Percentiles rank a stretch among this genome's conserved stretches.
Evolutionary conservation across 441 rosid genomes (phyloP).

Genomic region (Kokia cookei): DNA sequence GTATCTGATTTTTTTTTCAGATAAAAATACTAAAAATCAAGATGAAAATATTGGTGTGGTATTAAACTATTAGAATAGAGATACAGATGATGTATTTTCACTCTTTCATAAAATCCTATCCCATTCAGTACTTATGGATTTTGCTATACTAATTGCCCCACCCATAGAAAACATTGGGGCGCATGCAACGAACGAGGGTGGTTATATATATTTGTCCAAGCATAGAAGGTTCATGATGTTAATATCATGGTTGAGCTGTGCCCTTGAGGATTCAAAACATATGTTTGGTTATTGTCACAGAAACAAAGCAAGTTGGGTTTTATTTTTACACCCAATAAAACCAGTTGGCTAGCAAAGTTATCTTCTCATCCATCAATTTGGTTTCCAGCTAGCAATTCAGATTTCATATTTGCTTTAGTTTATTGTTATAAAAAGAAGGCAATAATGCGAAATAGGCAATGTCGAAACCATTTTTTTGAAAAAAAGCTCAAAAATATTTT

Average conservation of each 20-base stretch:
- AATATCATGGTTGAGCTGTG: background rate
- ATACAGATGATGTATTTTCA: too few species aligned
- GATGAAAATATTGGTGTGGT: too few species aligned
- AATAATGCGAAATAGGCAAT: too few species aligned
- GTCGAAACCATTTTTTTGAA: too few species aligned
- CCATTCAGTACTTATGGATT: background rate
- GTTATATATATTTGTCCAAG: slow-evolving; percentile 2
- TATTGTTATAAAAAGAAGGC: too few species aligned
- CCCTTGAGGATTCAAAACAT: slow-evolving; percentile 2
- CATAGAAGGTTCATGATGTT: background rate
- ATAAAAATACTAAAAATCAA: too few species aligned
- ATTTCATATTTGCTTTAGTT: background rate
- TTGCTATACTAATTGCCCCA: background rate
- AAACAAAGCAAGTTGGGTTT: background rate
- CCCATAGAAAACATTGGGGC: background rate
- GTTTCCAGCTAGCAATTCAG: background rate
- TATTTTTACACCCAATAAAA: background rate
- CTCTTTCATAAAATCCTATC: too few species aligned
- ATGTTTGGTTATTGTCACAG: background rate
- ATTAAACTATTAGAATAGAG: too few species aligned
- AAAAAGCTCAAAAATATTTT: too few species aligned
- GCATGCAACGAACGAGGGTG: background rate
- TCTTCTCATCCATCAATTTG: background rate
- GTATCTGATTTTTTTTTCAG: too few species aligned
- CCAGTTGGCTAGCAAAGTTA: background rate